Evolutionary conservation across 2,329 filamentous ascomycete genomes (phyloP).

Genomic region (Hymenoscyphus repandus): DNA sequence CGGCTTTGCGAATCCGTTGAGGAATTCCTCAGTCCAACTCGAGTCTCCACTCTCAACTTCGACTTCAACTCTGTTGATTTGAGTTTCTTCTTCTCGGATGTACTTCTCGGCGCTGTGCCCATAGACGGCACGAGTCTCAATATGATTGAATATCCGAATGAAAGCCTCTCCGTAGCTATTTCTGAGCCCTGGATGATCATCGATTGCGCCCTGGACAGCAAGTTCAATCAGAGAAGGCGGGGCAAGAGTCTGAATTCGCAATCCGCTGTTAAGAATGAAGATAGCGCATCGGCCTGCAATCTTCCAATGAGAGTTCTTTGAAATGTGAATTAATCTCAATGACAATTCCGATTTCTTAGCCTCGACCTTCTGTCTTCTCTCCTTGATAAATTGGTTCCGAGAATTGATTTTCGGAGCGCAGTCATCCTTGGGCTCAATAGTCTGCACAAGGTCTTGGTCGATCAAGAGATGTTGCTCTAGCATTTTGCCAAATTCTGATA

Average conservation of each 20-base stretch:
- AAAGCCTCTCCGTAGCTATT: slow-evolving; percentile 78
- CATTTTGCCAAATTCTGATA: slow-evolving; percentile 88
- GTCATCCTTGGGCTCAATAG: slow-evolving; percentile 65
- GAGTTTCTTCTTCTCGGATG: slow-evolving; percentile 71
- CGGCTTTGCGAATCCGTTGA: slow-evolving; percentile 71
- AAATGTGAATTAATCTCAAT: slow-evolving; percentile 72
- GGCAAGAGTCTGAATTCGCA: slow-evolving; percentile 86
- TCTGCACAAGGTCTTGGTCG: slow-evolving; percentile 63
- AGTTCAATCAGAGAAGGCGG: slow-evolving; percentile 78
- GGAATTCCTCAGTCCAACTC: slow-evolving; percentile 72
- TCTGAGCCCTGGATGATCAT: slow-evolving; percentile 82
- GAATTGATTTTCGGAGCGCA: slow-evolving; percentile 52
- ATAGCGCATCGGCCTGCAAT: slow-evolving; percentile 85
- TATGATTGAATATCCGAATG: slow-evolving; percentile 69
- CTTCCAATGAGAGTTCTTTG: slow-evolving; percentile 88
- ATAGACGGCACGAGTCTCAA: slow-evolving; percentile 82
- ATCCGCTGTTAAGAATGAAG: slow-evolving; percentile 83
- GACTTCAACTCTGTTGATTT: slow-evolving; percentile 72
- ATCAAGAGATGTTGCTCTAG: slow-evolving; percentile 82
- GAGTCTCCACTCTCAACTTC: slow-evolving; percentile 69
- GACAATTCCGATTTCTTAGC: slow-evolving; percentile 75
- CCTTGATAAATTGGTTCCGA: slow-evolving; percentile 68
- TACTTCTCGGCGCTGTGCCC: slow-evolving; percentile 85
- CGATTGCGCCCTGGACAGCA: slow-evolving; percentile 75
- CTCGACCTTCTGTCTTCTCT: slow-evolving; percentile 73